These are phyloP conservation scores for Aspergillus ostianus DNA, from an alignment of 495 filamentous ascomycete genomes.

Conservation along the genomic window DNA sequence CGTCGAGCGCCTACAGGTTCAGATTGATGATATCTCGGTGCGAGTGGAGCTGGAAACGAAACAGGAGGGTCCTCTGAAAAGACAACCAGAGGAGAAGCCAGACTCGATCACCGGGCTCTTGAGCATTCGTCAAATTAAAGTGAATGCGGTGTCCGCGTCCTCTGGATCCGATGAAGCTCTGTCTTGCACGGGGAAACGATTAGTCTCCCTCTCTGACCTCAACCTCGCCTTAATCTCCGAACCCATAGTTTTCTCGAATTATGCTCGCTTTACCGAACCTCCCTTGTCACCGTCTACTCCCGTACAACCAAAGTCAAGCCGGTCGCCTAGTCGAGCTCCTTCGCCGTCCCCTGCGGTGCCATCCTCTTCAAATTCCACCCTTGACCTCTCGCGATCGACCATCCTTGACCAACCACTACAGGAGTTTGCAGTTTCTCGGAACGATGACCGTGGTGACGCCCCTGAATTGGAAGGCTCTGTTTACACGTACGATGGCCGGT, in stretches of 20 bases:
- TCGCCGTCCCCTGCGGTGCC: slow-evolving; percentile 31
- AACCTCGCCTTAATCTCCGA: slow-evolving; percentile 68
- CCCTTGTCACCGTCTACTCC: slow-evolving; percentile 56
- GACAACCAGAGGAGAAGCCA: slow-evolving; percentile 40
- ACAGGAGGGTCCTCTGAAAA: slow-evolving; percentile 40
- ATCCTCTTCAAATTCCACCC: slow-evolving; percentile 25
- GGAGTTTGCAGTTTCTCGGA: slow-evolving; percentile 3
- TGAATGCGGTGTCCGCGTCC: slow-evolving; percentile 60
- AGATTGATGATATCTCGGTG: slow-evolving; percentile 64
- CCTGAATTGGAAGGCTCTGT: slow-evolving; percentile 31
- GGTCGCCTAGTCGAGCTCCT: slow-evolving; percentile 30
- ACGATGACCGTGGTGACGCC: neutral
- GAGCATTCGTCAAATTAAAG: slow-evolving; percentile 61
- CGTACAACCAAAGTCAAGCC: slow-evolving; percentile 39
- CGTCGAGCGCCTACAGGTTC: slow-evolving; percentile 72
- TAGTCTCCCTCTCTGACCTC: slow-evolving; percentile 61
- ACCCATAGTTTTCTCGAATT: slow-evolving; percentile 66
- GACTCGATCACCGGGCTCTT: slow-evolving; percentile 62
- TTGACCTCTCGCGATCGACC: slow-evolving; percentile 44
- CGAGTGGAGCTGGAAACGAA: slow-evolving; percentile 58
- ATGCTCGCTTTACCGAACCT: slow-evolving; percentile 59
- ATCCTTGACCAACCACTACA: slow-evolving; percentile 34
- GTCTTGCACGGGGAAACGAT: slow-evolving; percentile 56
- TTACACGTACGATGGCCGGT: slow-evolving; percentile 42
- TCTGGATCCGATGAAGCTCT: slow-evolving; percentile 26